phyloP scores from a whole-genome alignment of 163 green algal genomes.

The Smithsoniella earleae region DNA sequence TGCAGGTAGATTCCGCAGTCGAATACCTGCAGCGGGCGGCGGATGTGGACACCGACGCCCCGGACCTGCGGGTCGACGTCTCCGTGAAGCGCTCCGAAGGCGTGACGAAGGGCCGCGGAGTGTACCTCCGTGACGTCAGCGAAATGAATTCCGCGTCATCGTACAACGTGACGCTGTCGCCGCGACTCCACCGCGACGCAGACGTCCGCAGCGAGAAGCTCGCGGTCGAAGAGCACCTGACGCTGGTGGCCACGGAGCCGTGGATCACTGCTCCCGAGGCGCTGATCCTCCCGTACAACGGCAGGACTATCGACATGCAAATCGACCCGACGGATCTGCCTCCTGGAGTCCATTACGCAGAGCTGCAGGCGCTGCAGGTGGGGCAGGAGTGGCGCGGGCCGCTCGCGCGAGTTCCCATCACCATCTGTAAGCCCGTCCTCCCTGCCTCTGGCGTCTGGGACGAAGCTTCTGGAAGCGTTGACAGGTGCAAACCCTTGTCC shows the following conservation, averaged over 20 bases:
- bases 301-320: slow-evolving; percentile 40
- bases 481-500: no score
- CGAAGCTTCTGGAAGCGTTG: no score
- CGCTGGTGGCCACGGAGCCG: slow-evolving; percentile 40
- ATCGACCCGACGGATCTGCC: slow-evolving; percentile 53
- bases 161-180: slow-evolving; percentile 51
- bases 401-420: slow-evolving; percentile 70
- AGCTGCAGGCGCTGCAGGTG: slow-evolving; percentile 55
- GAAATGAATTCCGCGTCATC: slow-evolving; percentile 41
- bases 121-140: slow-evolving; percentile 63
- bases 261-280: slow-evolving; percentile 57
- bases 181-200: slow-evolving; percentile 53
- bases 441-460: no score
- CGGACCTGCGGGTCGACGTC: slow-evolving; percentile 49
- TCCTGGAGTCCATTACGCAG: slow-evolving; percentile 66
- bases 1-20: slow-evolving; percentile 52
- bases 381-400: slow-evolving; percentile 50
- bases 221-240: slow-evolving; percentile 57
- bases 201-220: slow-evolving; percentile 45
- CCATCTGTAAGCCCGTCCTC: slow-evolving; percentile 52
- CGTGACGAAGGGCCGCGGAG: slow-evolving; percentile 34
- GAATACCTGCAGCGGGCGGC: slow-evolving; percentile 47
- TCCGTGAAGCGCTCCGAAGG: slow-evolving; percentile 11
- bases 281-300: slow-evolving; percentile 69
- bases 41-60: slow-evolving; percentile 40